Conservation (phyloP, 306 rosid species). For the Sophora flavescens region DNA sequence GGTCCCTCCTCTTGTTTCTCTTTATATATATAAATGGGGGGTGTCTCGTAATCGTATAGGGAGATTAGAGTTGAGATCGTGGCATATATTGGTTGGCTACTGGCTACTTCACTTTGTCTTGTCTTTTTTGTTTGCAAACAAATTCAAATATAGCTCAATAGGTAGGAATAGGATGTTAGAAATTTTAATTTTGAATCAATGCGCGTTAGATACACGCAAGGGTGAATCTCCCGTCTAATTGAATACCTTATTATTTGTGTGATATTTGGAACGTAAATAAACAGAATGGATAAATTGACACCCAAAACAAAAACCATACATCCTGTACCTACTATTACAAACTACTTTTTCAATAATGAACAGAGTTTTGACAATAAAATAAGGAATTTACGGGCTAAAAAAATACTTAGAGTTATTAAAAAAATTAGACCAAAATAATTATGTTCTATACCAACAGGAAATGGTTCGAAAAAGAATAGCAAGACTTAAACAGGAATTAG, state of each 20-base stretch:
- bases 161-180: not conserved
- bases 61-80: not conserved
- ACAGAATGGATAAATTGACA: too few species aligned
- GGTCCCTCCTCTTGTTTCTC: not conserved
- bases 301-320: too few species aligned
- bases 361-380: too few species aligned
- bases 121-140: not conserved
- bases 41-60: not conserved
- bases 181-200: slow-evolving; percentile 2
- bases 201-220: not conserved
- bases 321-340: too few species aligned
- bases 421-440: too few species aligned
- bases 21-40: slow-evolving; percentile 22
- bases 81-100: not conserved
- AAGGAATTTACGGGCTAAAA: too few species aligned
- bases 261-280: not conserved
- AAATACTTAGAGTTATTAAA: too few species aligned
- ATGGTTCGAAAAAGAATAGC: too few species aligned
- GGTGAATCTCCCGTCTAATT: not conserved
- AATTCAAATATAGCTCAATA: not conserved
- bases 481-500: too few species aligned
- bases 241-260: not conserved
- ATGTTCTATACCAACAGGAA: too few species aligned
- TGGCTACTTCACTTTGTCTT: not conserved
- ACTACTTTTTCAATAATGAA: too few species aligned